These are phyloP conservation scores for Speleostelium caveatum DNA, from an alignment of 78 protist species.

Conservation along the genomic window DNA sequence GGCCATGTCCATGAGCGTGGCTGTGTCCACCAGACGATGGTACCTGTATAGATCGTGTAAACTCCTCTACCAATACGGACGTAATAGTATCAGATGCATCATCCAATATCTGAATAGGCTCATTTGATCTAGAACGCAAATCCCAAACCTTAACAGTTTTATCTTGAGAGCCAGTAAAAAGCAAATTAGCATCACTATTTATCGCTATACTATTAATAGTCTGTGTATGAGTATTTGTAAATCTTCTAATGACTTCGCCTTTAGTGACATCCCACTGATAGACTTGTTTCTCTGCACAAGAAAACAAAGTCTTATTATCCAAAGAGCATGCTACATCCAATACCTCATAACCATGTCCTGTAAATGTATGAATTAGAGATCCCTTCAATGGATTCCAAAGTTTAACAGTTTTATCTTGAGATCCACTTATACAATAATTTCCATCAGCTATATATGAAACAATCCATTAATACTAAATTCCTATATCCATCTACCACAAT, in stretches of 20 bases:
- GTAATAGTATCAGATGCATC: constrained; percentile 76
- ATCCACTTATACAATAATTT: constrained; percentile 58
- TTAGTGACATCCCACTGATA: constrained; percentile 80
- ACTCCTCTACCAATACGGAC: constrained; percentile 24
- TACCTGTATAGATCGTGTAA: neutral
- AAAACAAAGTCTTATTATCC: constrained; percentile 41
- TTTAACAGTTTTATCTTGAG: constrained; percentile 37
- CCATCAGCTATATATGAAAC: constrained; percentile 31
- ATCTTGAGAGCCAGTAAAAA: constrained; percentile 58
- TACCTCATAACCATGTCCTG: constrained; percentile 67
- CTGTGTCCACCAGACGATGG: neutral
- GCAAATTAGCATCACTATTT: constrained; percentile 26
- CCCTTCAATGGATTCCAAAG: constrained; percentile 66
- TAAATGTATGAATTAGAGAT: constrained; percentile 38
- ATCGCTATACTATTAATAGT: constrained; percentile 62
- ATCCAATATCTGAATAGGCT: constrained; percentile 63
- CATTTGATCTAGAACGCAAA: constrained; percentile 20
- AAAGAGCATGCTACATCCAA: constrained; percentile 7
- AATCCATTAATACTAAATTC: neutral
- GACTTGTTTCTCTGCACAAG: constrained; percentile 73
- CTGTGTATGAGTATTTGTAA: constrained; percentile 41
- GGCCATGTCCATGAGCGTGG: neutral
- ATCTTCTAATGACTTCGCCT: constrained; percentile 50
- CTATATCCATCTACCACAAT: too few relatives aligned
- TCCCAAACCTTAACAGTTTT: constrained; percentile 75